phyloP scores from a whole-genome alignment of 305 asterid genomes.

The Fraxinus xanthoxyloides region DNA sequence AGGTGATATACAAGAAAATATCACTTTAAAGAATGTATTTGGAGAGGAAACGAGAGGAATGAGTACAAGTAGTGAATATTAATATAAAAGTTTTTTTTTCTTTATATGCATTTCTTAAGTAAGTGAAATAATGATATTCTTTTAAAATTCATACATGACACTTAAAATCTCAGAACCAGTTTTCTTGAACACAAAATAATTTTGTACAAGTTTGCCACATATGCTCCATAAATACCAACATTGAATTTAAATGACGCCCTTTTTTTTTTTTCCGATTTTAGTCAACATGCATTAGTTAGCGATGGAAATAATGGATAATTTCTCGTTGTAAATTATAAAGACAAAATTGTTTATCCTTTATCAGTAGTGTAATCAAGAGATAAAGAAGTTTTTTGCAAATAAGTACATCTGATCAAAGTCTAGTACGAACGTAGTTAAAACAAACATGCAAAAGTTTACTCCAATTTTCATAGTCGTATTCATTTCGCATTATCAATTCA shows the following conservation, averaged over 20 bases:
- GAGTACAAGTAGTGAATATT: background rate
- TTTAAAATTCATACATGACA: background rate
- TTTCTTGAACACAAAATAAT: background rate
- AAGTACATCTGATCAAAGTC: too few relatives aligned
- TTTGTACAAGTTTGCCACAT: background rate
- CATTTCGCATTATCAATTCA: too few relatives aligned
- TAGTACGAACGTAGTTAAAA: background rate
- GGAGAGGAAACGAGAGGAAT: background rate
- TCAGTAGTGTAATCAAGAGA: too few relatives aligned
- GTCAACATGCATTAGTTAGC: background rate
- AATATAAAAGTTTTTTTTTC: background rate
- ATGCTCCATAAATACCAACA: background rate
- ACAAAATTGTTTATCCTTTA: too few relatives aligned
- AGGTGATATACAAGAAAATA: background rate
- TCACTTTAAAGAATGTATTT: too few relatives aligned
- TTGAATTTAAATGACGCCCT: background rate
- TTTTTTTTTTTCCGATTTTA: too few relatives aligned
- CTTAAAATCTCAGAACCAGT: background rate
- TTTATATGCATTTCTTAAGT: background rate
- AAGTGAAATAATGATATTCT: background rate
- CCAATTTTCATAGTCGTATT: too few relatives aligned
- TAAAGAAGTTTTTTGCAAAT: background rate
- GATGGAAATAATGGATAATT: background rate
- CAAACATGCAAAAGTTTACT: too few relatives aligned
- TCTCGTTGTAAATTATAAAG: too few relatives aligned